These are phyloP conservation scores for Apiotrichum brassicae DNA, from an alignment of 1,284 basidiomycete genomes.

Conservation along the genomic window DNA sequence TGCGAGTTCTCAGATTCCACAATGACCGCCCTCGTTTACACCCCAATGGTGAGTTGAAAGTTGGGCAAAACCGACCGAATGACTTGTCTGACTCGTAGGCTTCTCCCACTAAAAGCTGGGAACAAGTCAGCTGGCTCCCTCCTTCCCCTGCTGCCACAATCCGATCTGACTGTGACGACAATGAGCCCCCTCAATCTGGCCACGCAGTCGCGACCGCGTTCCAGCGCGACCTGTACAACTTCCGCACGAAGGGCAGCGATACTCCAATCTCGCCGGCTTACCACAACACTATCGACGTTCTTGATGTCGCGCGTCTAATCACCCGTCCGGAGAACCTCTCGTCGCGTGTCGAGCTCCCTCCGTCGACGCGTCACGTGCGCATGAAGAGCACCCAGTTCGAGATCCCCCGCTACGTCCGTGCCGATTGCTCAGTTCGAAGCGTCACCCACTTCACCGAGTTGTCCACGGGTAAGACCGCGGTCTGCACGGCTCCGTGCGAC, in stretches of 20 bases:
- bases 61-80: no score
- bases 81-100: no score
- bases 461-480: background rate
- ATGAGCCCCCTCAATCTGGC: background rate
- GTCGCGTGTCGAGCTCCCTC: background rate
- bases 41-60: no score
- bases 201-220: background rate
- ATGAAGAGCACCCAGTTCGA: background rate
- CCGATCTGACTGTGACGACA: background rate
- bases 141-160: background rate
- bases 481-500: background rate
- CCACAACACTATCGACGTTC: background rate
- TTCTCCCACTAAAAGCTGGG: background rate
- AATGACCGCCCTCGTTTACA: no score
- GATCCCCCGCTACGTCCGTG: background rate
- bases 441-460: background rate
- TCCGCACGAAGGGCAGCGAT: background rate
- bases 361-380: background rate
- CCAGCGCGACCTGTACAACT: slow-evolving; percentile 1
- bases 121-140: background rate
- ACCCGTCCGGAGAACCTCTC: background rate
- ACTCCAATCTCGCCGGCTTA: background rate
- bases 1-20: no score
- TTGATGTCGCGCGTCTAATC: background rate
- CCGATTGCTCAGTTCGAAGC: background rate